Base-by-base conservation (phyloP, 1,139 yeast species). In the Scheffersomyces titani region DNA sequence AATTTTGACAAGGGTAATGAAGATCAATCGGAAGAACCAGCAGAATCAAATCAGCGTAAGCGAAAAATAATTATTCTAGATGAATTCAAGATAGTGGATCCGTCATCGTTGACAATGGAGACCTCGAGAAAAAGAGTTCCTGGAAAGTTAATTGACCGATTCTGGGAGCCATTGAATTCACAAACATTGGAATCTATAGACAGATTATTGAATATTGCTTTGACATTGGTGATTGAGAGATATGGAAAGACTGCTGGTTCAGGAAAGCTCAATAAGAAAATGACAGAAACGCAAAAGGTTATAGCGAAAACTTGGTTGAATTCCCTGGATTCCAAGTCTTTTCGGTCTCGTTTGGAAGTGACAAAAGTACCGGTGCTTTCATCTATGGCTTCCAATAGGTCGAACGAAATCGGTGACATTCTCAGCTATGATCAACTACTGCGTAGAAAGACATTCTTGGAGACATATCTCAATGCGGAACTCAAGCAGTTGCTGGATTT, bases 391-490 rank as follows among this genome's bases (percentile, higher is more conserved):
- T 19, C 60, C 30, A 30, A 57, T 6, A 63, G 60, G 19, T 62
- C 60, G 50, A 66, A 63, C 44, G 66, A 67, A n/a, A 61, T 65
- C 6, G 57, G 52, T 40, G 75, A 73, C 49, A 67, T 76, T 1
- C 66, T 79, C 48, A 72, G 68, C 59, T 69, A 68, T 50, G 82
- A 79, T 59, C 69, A 64, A 22, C 65, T 77, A 20, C 58, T 61
- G 7, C 65, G 75, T 47, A 64, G 75, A 13, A 76, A 73, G 57
- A 67, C 68, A 19, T 68, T 69, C 50, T 62, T 77, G 52, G 82
- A 78, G 59, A 75, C 81, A 0, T 74, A 74, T 59, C 64, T 78
- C 18, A 76, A 71, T 75, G 83, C 83, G 0, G 83, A 78, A 57
- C 54, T 73, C 46, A 73, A 74, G 55, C 83, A 79, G 58, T 63